A percentile compares a stretch with the other conserved stretches of the same genome.
Conservation (phyloP, 371 early-diverging fungal species). For the Apophysomyces variabilis region DNA sequence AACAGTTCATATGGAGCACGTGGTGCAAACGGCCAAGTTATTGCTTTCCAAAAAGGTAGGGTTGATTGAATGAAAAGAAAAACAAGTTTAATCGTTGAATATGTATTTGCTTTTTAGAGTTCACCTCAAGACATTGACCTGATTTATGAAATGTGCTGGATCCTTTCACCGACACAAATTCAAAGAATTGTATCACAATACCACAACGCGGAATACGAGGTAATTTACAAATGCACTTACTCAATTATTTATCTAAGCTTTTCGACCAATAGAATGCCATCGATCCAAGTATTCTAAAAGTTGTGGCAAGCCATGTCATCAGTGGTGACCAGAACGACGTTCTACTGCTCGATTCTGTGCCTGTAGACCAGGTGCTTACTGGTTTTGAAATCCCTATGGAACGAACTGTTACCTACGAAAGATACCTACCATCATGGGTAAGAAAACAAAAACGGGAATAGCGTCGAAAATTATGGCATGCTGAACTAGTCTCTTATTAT, state of each 20-base stretch:
- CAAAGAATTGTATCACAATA: slow-evolving; percentile 91
- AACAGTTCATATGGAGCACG: slow-evolving; percentile 87
- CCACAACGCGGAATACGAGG: slow-evolving; percentile 79
- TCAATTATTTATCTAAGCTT: slow-evolving; percentile 3
- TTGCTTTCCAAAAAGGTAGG: slow-evolving; percentile 88
- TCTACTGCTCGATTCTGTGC: slow-evolving; percentile 84
- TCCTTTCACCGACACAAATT: slow-evolving; percentile 93
- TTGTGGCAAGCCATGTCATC: slow-evolving; percentile 86
- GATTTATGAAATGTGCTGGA: slow-evolving; percentile 95
- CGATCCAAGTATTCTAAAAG: slow-evolving; percentile 87
- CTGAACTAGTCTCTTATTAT: neutral
- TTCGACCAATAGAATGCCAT: slow-evolving; percentile 69
- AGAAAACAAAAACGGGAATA: slow-evolving; percentile 8
- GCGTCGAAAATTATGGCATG: neutral
- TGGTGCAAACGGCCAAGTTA: slow-evolving; percentile 94
- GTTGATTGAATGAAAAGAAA: too few species aligned
- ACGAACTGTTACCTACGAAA: slow-evolving; percentile 57
- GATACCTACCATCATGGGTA: slow-evolving; percentile 65
- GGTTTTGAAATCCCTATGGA: slow-evolving; percentile 65
- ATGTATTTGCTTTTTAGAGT: slow-evolving; percentile 31
- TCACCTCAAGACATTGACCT: slow-evolving; percentile 91
- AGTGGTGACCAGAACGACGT: slow-evolving; percentile 88
- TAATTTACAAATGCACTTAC: slow-evolving; percentile 14
- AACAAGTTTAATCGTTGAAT: neutral
- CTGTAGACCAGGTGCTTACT: slow-evolving; percentile 72